A percentile compares a stretch with the other conserved stretches of the same genome.
Conservation (phyloP, 176 grass and related monocot genomes). For the Metroxylon sagu region DNA sequence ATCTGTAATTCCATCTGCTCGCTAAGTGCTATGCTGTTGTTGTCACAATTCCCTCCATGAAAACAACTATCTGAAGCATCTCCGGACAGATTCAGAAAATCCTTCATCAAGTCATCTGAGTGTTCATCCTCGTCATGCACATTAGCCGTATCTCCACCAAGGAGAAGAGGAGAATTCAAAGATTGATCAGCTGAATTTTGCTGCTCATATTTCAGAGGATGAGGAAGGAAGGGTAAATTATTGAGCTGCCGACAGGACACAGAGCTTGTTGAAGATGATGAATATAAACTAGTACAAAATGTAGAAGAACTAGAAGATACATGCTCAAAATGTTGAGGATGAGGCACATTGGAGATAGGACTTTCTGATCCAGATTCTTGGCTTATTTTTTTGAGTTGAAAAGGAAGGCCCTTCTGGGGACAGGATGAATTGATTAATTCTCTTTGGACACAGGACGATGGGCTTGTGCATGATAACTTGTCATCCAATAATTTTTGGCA, state of each 20-base stretch:
- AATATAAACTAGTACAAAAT: conserved; percentile 65
- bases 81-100: conserved; percentile 63
- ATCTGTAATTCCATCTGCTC: conserved; percentile 71
- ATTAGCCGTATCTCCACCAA: conserved; percentile 25
- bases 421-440: conserved; percentile 19
- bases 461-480: conserved; percentile 39
- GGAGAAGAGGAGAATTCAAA: conserved; percentile 33
- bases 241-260: conserved; percentile 26
- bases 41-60: conserved; percentile 26
- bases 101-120: conserved; percentile 33
- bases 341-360: conserved; percentile 28
- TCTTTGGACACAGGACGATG: conserved; percentile 35
- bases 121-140: conserved; percentile 30
- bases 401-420: conserved; percentile 25
- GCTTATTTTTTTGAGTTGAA: conserved; percentile 35
- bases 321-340: conserved; percentile 19
- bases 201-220: conserved; percentile 61
- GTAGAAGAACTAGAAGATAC: conserved; percentile 48
- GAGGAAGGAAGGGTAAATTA: conserved; percentile 68
- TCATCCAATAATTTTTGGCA: conserved; percentile 3
- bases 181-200: conserved; percentile 25
- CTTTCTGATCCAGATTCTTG: conserved; percentile 42
- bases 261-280: conserved; percentile 24
- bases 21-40: conserved; percentile 28
- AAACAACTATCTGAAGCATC: conserved; percentile 54